Conservation (phyloP, 2,329 filamentous ascomycete genomes). For the Immersiporthe knoxdaviesiana region DNA sequence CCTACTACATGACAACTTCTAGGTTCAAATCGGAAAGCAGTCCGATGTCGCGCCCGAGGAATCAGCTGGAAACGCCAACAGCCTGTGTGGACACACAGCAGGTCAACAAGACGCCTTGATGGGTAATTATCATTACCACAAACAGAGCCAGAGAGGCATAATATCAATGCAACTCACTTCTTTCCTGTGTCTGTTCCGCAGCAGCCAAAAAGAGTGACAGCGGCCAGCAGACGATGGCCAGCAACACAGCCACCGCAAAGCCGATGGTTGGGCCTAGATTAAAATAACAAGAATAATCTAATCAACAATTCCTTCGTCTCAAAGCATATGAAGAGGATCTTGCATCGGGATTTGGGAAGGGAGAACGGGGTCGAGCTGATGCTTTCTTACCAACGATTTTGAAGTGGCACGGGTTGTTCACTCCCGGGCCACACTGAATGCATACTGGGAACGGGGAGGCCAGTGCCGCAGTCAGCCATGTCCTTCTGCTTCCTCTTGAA, state of each 20-base stretch:
- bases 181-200: conserved; percentile 26
- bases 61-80: conserved; percentile 24
- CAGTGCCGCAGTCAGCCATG: conserved; percentile 20
- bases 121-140: no score
- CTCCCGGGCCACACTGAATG: conserved; percentile 25
- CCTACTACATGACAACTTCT: background rate
- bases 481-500: background rate
- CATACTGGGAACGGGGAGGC: conserved; percentile 23
- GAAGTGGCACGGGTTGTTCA: conserved; percentile 27
- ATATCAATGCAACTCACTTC: conserved; percentile 16
- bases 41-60: conserved; percentile 25
- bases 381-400: conserved; percentile 21
- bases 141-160: background rate
- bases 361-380: background rate
- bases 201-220: conserved; percentile 24
- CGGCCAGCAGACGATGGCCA: conserved; percentile 27
- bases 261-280: conserved; percentile 24
- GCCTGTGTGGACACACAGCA: background rate
- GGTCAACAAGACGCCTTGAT: background rate
- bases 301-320: no score
- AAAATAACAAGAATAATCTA: background rate
- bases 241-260: conserved; percentile 22
- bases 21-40: conserved; percentile 24
- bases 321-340: no score
- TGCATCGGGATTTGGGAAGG: no score